phyloP scores from a whole-genome alignment of 2,329 filamentous ascomycete genomes.

The Alternaria triticimaculans region DNA sequence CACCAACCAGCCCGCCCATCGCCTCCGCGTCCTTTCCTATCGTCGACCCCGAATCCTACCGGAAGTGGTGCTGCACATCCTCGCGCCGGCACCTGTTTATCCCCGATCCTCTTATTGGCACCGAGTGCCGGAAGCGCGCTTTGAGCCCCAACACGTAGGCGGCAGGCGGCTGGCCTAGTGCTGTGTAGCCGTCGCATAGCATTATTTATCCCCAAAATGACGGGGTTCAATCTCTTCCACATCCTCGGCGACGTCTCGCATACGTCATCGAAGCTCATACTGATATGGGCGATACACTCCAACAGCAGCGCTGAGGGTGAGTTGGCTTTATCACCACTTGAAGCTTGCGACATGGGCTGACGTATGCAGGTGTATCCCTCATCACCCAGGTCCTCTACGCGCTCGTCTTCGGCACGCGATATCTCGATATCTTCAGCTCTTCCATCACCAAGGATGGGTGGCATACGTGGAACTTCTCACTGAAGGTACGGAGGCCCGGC shows the following conservation, averaged over 20 bases:
- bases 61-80: neutral
- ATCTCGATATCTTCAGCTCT: slow-evolving; percentile 76
- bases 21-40: neutral
- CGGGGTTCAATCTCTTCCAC: slow-evolving; percentile 65
- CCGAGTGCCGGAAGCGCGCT: slow-evolving; percentile 1
- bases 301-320: slow-evolving; percentile 85
- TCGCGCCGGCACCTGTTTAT: neutral
- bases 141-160: slow-evolving; percentile 7
- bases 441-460: slow-evolving; percentile 48
- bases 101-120: neutral
- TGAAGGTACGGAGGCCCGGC: slow-evolving; percentile 62
- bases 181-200: slow-evolving; percentile 30
- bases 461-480: slow-evolving; percentile 67
- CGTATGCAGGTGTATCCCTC: slow-evolving; percentile 75
- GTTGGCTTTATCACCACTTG: neutral
- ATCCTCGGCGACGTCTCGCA: slow-evolving; percentile 85
- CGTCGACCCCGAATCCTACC: neutral
- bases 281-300: slow-evolving; percentile 88
- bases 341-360: slow-evolving; percentile 4
- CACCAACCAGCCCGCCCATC: slow-evolving; percentile 4
- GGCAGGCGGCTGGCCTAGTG: slow-evolving; percentile 30
- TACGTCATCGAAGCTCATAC: slow-evolving; percentile 83
- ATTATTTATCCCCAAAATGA: slow-evolving; percentile 26
- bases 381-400: slow-evolving; percentile 90
- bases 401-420: slow-evolving; percentile 83